phyloP scores from a whole-genome alignment of 176 grass and related monocot species.

The Triticum timopheevii region DNA sequence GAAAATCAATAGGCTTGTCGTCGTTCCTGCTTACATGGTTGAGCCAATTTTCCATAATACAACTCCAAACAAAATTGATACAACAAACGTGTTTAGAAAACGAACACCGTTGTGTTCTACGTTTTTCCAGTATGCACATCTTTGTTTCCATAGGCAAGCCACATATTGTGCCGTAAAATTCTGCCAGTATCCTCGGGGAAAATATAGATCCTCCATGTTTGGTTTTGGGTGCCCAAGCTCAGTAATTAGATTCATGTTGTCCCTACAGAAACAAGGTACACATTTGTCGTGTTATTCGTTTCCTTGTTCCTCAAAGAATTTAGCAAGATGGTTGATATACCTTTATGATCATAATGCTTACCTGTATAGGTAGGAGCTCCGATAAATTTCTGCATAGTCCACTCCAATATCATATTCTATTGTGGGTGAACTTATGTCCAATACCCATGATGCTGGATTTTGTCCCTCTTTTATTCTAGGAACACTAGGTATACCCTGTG shows the following conservation, averaged over 20 bases:
- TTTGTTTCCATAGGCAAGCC: constrained; percentile 62
- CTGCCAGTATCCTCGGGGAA: constrained; percentile 37
- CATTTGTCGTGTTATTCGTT: background rate
- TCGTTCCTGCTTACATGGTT: constrained; percentile 40
- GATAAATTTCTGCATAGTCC: constrained; percentile 62
- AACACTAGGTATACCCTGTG: constrained; percentile 71
- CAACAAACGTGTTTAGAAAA: constrained; percentile 45
- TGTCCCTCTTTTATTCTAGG: constrained; percentile 62
- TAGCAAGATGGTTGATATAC: background rate
- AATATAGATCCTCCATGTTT: constrained; percentile 50
- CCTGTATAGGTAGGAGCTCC: constrained; percentile 57
- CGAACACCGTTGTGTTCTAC: constrained; percentile 54
- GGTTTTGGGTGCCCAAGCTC: constrained; percentile 42
- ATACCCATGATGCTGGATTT: constrained; percentile 84
- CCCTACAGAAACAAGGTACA: constrained; percentile 32
- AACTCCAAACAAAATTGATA: constrained; percentile 45
- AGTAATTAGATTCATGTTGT: constrained; percentile 59
- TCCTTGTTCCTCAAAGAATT: background rate
- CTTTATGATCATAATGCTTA: constrained; percentile 13
- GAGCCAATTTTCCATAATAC: constrained; percentile 60
- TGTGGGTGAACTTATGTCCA: constrained; percentile 66
- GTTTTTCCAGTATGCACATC: constrained; percentile 63
- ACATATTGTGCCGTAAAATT: constrained; percentile 43
- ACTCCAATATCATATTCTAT: constrained; percentile 57
- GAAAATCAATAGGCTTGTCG: background rate